Evolutionary conservation across 345 rosid species (phyloP), one percentile per base, ranked within the genome.

Genomic region (Euclidium syriacum): DNA sequence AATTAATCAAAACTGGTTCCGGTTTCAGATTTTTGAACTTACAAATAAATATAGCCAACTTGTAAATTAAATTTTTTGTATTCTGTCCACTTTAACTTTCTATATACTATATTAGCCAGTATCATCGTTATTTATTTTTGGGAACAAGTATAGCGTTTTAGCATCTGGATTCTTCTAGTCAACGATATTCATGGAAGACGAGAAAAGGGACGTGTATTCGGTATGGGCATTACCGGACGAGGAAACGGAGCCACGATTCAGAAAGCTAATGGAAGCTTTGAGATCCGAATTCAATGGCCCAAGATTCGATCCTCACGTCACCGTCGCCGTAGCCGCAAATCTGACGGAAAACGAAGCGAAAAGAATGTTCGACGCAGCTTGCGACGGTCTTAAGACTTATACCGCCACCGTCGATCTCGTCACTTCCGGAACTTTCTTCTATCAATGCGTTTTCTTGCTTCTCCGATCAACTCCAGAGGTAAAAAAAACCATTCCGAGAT

Each of bases 191-290:
- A 62, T 54, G 70, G 75, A 47, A 8, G 65, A 53, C 2, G 32
- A 3, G 66, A 55, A 68, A 56, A 79, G 72, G 74, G 72, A 66
- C 5, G 81, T 57, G 0, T 92, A 89, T 43, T 92, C 98, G 0
- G 82, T 89, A 44, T 92, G 98, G 97, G 98, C 84, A 38, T 64
- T 82, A 46, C 95, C 95, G 2, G 82, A 80, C 17, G 83, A 86
- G 1, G 88, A 79, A 53, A 52, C 84, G 52, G 70, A 53, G 50
- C 55, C 61, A 11, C 61, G 90, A 49, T 53, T 85, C 19, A 53
- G 68, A 74, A 78, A 77, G 54, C 50, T 92, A 67, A 89, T 89
- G 94, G 86, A 67, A 25, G 76, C 75, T 51, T 78, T 87, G 25
- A 52, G 86, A 70, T 86, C 89, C 46, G 98, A 81, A 66, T 88